Evolutionary conservation across 495 filamentous ascomycete species (phyloP).

Genomic region (Aspergillus nidulans): DNA sequence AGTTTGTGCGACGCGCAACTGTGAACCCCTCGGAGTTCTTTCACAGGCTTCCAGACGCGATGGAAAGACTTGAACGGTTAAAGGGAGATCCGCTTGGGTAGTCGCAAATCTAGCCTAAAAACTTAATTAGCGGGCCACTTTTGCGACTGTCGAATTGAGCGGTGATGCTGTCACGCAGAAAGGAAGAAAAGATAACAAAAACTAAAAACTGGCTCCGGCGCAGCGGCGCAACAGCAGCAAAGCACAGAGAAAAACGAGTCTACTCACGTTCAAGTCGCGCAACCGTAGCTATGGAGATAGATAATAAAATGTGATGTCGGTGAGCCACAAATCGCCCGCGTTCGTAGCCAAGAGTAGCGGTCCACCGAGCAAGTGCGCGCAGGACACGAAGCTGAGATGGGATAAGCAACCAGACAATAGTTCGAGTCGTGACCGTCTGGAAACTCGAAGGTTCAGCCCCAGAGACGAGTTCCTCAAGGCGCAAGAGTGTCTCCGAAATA

Average conservation of each 20-base stretch:
- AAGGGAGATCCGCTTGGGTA: background rate
- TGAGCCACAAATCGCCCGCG: background rate
- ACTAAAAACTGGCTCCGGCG: background rate
- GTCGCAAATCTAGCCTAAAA: background rate
- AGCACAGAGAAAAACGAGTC: background rate
- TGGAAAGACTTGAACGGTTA: background rate
- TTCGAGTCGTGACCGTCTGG: background rate
- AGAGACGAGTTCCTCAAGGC: background rate
- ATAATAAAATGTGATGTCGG: background rate
- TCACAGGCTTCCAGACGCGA: background rate
- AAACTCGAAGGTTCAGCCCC: background rate
- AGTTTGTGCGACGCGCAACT: conserved; percentile 20
- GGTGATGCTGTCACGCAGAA: background rate
- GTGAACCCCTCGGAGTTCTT: conserved; percentile 14
- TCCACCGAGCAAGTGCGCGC: background rate
- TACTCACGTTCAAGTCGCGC: conserved; percentile 2
- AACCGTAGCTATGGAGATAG: background rate
- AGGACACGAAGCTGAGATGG: background rate
- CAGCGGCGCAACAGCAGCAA: background rate
- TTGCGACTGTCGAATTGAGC: too few species aligned
- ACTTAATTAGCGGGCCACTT: background rate
- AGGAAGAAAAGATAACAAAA: background rate
- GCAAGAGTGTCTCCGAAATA: conserved; percentile 1
- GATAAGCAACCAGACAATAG: background rate
- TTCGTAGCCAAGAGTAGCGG: background rate